Conservation (phyloP, 2,329 filamentous ascomycete species). For the Penicillium psychrosexuale region DNA sequence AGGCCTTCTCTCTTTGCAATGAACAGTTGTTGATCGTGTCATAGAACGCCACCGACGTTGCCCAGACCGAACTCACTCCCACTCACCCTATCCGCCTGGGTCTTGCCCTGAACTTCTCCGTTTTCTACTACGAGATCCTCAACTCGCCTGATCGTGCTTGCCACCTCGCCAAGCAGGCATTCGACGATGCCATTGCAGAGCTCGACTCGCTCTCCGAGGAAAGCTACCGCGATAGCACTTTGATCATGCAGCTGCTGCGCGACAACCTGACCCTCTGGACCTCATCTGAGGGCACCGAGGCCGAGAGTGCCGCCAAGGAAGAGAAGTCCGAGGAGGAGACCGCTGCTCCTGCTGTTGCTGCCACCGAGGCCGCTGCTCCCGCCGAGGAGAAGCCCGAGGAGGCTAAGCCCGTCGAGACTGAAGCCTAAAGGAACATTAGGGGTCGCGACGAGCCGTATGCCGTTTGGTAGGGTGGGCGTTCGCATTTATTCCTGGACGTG, state of each 20-base stretch:
- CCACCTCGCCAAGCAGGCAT: constrained; percentile 98
- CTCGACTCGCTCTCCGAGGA: constrained; percentile 97
- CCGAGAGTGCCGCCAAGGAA: constrained; percentile 61
- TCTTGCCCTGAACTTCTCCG: constrained; percentile 97
- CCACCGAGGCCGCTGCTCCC: constrained; percentile 36
- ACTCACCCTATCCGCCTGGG: constrained; percentile 98
- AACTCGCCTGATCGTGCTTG: constrained; percentile 97
- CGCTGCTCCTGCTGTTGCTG: constrained; percentile 15
- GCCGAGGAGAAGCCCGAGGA: constrained; percentile 44
- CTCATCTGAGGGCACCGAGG: constrained; percentile 81
- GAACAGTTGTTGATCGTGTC: neutral
- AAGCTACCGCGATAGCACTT: constrained; percentile 97
- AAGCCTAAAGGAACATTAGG: constrained; percentile 29
- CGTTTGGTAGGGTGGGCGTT: constrained; percentile 33
- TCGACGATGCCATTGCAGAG: constrained; percentile 97
- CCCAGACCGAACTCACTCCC: constrained; percentile 93
- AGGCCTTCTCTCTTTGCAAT: neutral
- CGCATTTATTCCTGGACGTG: constrained; percentile 35
- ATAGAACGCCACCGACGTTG: constrained; percentile 90
- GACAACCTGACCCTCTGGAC: constrained; percentile 99
- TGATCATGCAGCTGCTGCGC: constrained; percentile 98
- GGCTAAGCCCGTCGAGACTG: constrained; percentile 35
- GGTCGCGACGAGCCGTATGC: constrained; percentile 24
- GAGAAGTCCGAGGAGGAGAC: constrained; percentile 52
- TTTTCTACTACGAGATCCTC: constrained; percentile 99